Conservation (phyloP, 2,329 filamentous ascomycete genomes). For the Colletotrichum orbiculare region DNA sequence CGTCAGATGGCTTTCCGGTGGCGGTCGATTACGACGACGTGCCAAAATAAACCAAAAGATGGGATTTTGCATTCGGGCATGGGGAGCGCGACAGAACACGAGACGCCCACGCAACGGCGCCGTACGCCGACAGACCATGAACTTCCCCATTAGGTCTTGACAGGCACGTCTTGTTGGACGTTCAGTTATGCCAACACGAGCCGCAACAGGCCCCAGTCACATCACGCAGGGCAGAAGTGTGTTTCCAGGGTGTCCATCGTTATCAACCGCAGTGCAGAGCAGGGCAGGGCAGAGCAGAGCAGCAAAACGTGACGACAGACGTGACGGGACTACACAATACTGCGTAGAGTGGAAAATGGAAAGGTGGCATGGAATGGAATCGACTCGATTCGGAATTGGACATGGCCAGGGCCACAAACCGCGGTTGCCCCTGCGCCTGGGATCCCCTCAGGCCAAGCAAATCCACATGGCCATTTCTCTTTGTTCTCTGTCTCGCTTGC, state of each 20-base stretch:
- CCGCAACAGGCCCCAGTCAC: conserved; percentile 22
- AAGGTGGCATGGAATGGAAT: conserved; percentile 19
- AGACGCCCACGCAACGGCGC: conserved; percentile 16
- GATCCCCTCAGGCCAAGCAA: conserved; percentile 3
- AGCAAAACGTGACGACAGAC: too few relatives aligned
- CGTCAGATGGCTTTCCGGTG: conserved; percentile 37
- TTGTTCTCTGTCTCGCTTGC: neutral
- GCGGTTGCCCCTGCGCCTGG: conserved; percentile 23
- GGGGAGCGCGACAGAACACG: conserved; percentile 9
- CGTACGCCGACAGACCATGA: conserved; percentile 10
- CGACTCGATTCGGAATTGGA: conserved; percentile 8
- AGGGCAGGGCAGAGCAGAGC: too few relatives aligned
- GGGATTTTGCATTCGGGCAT: conserved; percentile 23
- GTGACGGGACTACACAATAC: too few relatives aligned
- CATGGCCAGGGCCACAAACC: conserved; percentile 13
- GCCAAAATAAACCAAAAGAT: conserved; percentile 22
- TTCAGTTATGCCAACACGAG: conserved; percentile 25
- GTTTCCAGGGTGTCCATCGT: too few relatives aligned
- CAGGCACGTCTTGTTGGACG: neutral
- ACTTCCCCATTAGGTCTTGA: conserved; percentile 11
- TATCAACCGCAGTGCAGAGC: too few relatives aligned
- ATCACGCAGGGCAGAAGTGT: too few relatives aligned
- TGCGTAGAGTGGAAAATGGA: neutral
- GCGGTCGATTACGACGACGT: conserved; percentile 36
- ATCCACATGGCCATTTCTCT: neutral